Evolutionary conservation across 768 basidiomycete species (phyloP).

Genomic region (Phylloporus rhodoxanthus): DNA sequence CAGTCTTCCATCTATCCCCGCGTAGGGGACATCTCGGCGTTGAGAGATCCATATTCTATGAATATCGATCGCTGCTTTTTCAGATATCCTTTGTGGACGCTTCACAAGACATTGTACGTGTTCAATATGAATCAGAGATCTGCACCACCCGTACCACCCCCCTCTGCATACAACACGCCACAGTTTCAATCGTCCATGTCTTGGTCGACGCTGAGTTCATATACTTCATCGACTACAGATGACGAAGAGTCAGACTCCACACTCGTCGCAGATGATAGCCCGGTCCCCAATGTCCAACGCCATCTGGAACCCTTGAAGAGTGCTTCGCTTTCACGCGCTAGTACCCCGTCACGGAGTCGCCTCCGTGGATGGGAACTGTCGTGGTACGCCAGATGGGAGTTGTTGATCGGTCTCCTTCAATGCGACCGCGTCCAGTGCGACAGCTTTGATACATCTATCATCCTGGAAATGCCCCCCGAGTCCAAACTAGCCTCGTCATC

Average conservation of each 20-base stretch:
- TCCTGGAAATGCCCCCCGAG: not conserved
- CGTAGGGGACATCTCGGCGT: constrained; percentile 52
- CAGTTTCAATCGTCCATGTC: constrained; percentile 11
- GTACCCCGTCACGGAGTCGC: constrained; percentile 8
- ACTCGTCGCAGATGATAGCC: constrained; percentile 44
- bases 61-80: constrained; percentile 57
- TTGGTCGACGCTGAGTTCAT: constrained; percentile 16
- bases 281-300: constrained; percentile 1
- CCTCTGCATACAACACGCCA: constrained; percentile 14
- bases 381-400: constrained; percentile 52
- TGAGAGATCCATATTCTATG: constrained; percentile 53
- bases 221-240: constrained; percentile 11
- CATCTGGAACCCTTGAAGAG: not conserved
- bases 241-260: constrained; percentile 52
- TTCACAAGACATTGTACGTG: constrained; percentile 61
- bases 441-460: not conserved
- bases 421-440: constrained; percentile 20
- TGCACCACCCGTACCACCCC: not conserved
- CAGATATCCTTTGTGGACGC: constrained; percentile 56
- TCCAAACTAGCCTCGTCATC: not conserved
- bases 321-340: constrained; percentile 9
- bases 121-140: constrained; percentile 44
- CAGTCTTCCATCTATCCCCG: constrained; percentile 45
- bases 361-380: constrained; percentile 37
- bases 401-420: constrained; percentile 41